Evolutionary conservation across 2,329 filamentous ascomycete genomes (phyloP), one percentile per base, ranked within the genome.

Genomic region (Trichoderma atroviride): DNA sequence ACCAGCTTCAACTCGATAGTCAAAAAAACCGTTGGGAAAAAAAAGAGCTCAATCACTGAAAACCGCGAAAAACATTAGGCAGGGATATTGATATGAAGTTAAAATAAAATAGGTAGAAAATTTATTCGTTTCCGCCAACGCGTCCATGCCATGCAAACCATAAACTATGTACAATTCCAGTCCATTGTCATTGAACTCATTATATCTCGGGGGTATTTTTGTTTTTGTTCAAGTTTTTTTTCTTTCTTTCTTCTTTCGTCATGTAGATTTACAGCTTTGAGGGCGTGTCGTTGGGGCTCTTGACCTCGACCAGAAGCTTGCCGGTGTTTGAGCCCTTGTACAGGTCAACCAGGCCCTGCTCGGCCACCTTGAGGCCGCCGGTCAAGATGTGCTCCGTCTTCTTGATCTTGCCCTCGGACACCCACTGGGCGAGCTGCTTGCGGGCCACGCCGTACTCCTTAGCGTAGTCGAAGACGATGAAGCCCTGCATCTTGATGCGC

Each of bases 301-400:
- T 86, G 65, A 87, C 76, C 77, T 87, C 84, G 29, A 87, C 84
- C 75, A 89, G 79, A 73, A 89, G 82, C 82, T 90, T 86, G 80
- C 91, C 91, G 11, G 86, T 92, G 77, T 94, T 94, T 19, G 83
- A 81, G 52, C 92, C 92, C 60, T 87, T 83, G 76, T 89, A 94
- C 68, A 94, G 79, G 70, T 87, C 85, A 14, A 87, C 78, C 65
- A 94, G 82, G 0, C 86, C 89, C 72, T 87, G 80, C 69, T 92
- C 89, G 1, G 91, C 90, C 43, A 83, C 84, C 69, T 82, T 80
- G 14, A 94, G 79, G 0, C 91, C 91, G n/a, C 91, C 91, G 74
- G 86, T 86, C 71, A 93, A 79, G 69, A 94, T 86, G 2, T 89
- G 90, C 79, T 93, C 90, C 77, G 89, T 89, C 69, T 88, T 81